A percentile compares a stretch with the other conserved stretches of the same genome.
These are phyloP conservation scores for Fusarium armeniacum DNA, from an alignment of 2,329 filamentous ascomycete genomes.

Conservation along the genomic window DNA sequence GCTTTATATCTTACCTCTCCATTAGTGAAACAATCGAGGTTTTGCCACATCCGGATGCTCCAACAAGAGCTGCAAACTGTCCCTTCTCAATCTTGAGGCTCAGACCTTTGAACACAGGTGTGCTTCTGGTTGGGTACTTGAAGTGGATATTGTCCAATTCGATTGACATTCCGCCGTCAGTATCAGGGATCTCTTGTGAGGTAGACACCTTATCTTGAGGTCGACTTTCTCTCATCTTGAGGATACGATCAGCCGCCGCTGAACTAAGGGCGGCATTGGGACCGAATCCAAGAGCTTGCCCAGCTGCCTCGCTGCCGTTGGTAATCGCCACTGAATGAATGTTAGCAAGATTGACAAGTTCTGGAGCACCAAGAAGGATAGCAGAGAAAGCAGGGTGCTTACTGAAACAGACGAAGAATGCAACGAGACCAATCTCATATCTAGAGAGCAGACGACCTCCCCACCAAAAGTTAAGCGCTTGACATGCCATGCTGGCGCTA, in stretches of 20 bases:
- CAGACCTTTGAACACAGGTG: conserved; percentile 71
- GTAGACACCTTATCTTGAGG: conserved; percentile 53
- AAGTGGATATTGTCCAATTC: conserved; percentile 71
- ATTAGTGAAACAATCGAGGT: conserved; percentile 77
- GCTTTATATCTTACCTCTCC: conserved; percentile 58
- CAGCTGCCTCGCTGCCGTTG: conserved; percentile 68
- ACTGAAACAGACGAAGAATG: conserved; percentile 71
- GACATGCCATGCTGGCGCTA: conserved; percentile 72
- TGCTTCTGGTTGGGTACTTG: conserved; percentile 70
- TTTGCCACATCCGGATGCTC: conserved; percentile 79
- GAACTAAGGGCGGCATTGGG: conserved; percentile 73
- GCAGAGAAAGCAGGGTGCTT: conserved; percentile 1
- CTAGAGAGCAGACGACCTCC: conserved; percentile 70
- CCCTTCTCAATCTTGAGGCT: conserved; percentile 76
- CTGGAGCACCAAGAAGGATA: background rate
- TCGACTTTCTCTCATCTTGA: conserved; percentile 63
- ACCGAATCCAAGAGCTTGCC: conserved; percentile 70
- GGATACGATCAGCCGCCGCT: conserved; percentile 71
- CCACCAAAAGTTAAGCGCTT: conserved; percentile 77
- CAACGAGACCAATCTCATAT: conserved; percentile 62
- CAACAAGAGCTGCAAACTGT: conserved; percentile 78
- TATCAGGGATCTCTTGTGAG: conserved; percentile 58
- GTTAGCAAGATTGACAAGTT: conserved; percentile 13
- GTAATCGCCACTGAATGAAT: conserved; percentile 66
- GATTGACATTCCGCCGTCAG: conserved; percentile 66